These are phyloP conservation scores for Neoscytalidium dimidiatum DNA, from an alignment of 2,329 filamentous ascomycete genomes.

Conservation along the genomic window DNA sequence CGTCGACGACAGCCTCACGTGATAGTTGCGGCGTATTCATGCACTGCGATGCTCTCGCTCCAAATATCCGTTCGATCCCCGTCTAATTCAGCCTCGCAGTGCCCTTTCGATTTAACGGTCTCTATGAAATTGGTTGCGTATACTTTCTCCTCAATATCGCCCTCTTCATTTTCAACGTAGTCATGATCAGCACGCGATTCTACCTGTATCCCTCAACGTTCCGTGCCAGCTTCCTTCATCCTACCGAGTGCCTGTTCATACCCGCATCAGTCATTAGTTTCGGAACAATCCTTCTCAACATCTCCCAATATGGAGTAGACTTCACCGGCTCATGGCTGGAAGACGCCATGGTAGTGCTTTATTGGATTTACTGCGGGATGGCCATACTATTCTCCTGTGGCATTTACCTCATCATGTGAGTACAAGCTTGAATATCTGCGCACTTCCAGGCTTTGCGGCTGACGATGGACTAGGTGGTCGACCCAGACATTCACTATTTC, in stretches of 20 bases:
- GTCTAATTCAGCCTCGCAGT: slow-evolving; percentile 27
- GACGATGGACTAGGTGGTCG: slow-evolving; percentile 53
- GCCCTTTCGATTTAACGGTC: slow-evolving; percentile 45
- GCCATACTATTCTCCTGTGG: slow-evolving; percentile 68
- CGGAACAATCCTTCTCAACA: slow-evolving; percentile 64
- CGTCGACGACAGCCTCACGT: neutral
- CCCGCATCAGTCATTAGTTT: slow-evolving; percentile 69
- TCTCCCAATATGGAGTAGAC: slow-evolving; percentile 69
- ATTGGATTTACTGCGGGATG: slow-evolving; percentile 72
- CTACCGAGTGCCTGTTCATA: slow-evolving; percentile 76
- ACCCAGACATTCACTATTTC: slow-evolving; percentile 71
- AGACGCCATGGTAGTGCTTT: slow-evolving; percentile 64
- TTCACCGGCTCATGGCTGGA: slow-evolving; percentile 58
- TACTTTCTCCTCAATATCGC: slow-evolving; percentile 53
- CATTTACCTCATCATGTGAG: slow-evolving; percentile 73
- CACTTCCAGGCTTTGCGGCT: neutral
- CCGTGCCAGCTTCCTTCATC: slow-evolving; percentile 70
- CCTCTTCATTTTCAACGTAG: slow-evolving; percentile 71
- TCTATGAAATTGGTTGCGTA: slow-evolving; percentile 50
- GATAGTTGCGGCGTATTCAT: too few species aligned
- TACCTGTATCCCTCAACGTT: slow-evolving; percentile 70
- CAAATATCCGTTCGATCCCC: too few species aligned
- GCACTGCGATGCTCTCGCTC: too few species aligned
- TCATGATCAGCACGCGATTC: slow-evolving; percentile 69
- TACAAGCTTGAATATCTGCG: slow-evolving; percentile 36